These are phyloP conservation scores for Trichoderma orchidacearum DNA, from an alignment of 495 filamentous ascomycete species.

Conservation along the genomic window DNA sequence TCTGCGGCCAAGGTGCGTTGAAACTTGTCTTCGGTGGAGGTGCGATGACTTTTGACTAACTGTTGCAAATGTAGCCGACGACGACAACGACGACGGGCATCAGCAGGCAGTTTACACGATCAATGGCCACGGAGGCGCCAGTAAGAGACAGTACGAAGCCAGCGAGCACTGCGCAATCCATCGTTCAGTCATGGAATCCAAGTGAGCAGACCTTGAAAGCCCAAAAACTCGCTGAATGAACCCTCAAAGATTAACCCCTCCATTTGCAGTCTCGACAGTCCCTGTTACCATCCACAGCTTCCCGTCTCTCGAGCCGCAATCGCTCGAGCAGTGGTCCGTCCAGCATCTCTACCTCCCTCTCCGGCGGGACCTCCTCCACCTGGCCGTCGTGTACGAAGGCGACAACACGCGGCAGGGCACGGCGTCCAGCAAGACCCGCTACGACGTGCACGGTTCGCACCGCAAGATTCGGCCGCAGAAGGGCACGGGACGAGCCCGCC, in stretches of 20 bases:
- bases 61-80: neutral
- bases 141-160: slow-evolving; percentile 29
- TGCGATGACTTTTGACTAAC: neutral
- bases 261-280: slow-evolving; percentile 40
- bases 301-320: slow-evolving; percentile 73
- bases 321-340: slow-evolving; percentile 63
- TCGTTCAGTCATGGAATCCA: slow-evolving; percentile 1
- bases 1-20: slow-evolving; percentile 12
- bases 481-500: slow-evolving; percentile 64
- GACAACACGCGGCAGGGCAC: slow-evolving; percentile 79
- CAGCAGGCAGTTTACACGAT: slow-evolving; percentile 28
- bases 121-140: slow-evolving; percentile 67
- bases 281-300: slow-evolving; percentile 79
- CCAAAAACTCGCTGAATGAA: neutral
- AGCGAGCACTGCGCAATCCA: slow-evolving; percentile 7
- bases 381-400: slow-evolving; percentile 86
- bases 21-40: neutral
- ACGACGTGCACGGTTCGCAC: slow-evolving; percentile 68
- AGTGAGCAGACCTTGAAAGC: neutral
- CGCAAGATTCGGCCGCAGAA: slow-evolving; percentile 75
- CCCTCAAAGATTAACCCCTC: slow-evolving; percentile 11
- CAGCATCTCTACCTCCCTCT: slow-evolving; percentile 77
- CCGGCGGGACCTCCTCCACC: slow-evolving; percentile 83
- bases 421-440: slow-evolving; percentile 71
- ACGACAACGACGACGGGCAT: neutral